Base-by-base conservation (phyloP, 2,329 filamentous ascomycete genomes). In the Drechslerella coelobrocha region DNA sequence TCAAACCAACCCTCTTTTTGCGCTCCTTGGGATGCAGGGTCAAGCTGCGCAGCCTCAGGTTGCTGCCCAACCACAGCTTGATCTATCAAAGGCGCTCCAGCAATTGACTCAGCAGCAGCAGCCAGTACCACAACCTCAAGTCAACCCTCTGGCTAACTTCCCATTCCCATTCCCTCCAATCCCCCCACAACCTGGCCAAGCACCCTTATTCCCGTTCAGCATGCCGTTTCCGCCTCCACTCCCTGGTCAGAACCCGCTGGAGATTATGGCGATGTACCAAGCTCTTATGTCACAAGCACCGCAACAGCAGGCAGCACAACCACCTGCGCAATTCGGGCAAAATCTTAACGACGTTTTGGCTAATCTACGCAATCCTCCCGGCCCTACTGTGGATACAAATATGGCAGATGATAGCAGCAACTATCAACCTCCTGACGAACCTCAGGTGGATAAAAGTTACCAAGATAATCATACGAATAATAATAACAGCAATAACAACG, bases 231-330 rank as follows among this genome's bases (percentile, higher is more conserved):
- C 66, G 10, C 66, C 66, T 14, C 66, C 66, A 8, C 39, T 71
- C 12, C 53, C 63, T 19, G 57, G 60, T 24, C 65, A 69, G 23
- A 63, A 71, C 24, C 66, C 66, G 9, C 23, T 63, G 2, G 66
- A 71, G 37, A 59, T 71, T 21, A 71, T 71, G 59, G 66, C 66
- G 24, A 71, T 71, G 66, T 71, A 71, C 17, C 66, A 71, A 45
- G 66, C 66, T 17, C 41, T 71, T 14, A 52, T 60, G 21, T 26
- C 55, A 6, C 65, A 66, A 31, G n/a, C 17, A 1, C 48, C 43
- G 29, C 56, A 27, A 2, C 56, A 60, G 21, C 55, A 39, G 29
- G 43, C 31, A 10, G 34, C 27, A 12, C 55, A 47, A 14, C 65
- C 34, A 14, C 29, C 50, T 9, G 53, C 31, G 9, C 53, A 48